Evolutionary conservation across 1,284 basidiomycete species (phyloP).

Genomic region (Cutaneotrichosporon sp.): DNA sequence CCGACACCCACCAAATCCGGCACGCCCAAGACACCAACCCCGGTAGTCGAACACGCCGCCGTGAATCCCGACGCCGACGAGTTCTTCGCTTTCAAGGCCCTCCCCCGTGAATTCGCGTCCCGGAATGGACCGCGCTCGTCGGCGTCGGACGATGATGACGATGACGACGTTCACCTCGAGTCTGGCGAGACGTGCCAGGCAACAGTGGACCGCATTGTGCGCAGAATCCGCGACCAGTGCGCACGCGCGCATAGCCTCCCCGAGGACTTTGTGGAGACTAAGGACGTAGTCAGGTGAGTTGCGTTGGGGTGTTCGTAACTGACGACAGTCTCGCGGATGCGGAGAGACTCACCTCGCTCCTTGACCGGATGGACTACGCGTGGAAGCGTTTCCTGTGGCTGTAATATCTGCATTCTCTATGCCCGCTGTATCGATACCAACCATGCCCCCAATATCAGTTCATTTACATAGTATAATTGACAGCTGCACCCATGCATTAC

Average conservation of each 20-base stretch:
- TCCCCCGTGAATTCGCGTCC: slow-evolving; percentile 43
- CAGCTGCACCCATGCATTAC: too few relatives aligned
- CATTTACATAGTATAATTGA: too few relatives aligned
- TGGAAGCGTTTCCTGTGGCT: slow-evolving; percentile 82
- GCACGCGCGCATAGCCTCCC: slow-evolving; percentile 50
- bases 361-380: slow-evolving; percentile 85
- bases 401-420: too few relatives aligned
- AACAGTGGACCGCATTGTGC: slow-evolving; percentile 68
- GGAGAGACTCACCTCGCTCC: slow-evolving; percentile 70
- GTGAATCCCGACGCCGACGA: slow-evolving; percentile 27
- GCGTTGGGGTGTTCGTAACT: not conserved
- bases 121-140: slow-evolving; percentile 2
- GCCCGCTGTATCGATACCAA: too few relatives aligned
- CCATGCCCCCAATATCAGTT: too few relatives aligned
- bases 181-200: slow-evolving; percentile 68
- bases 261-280: slow-evolving; percentile 56
- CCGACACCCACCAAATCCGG: not conserved
- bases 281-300: slow-evolving; percentile 56
- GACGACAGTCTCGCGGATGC: slow-evolving; percentile 66
- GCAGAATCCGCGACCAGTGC: slow-evolving; percentile 64
- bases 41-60: slow-evolving; percentile 15
- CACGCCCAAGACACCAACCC: not conserved
- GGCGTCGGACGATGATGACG: slow-evolving; percentile 19
- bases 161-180: slow-evolving; percentile 52
- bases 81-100: slow-evolving; percentile 52